These are phyloP conservation scores for Flaveria floridana DNA, from an alignment of 140 eudicot species.

Conservation along the genomic window DNA sequence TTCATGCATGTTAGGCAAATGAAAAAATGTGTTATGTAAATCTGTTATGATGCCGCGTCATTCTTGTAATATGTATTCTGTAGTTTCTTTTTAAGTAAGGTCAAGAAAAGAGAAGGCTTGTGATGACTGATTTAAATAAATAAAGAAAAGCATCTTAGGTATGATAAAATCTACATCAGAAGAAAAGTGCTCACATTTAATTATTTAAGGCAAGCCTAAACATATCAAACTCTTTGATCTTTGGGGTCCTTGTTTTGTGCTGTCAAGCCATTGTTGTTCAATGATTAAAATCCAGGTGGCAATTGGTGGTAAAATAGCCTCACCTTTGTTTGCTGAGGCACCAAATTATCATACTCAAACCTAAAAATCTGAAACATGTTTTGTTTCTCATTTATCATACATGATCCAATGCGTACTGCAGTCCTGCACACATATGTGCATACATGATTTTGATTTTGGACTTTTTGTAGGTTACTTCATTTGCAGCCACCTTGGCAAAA, in stretches of 20 bases:
- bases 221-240: not conserved
- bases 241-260: not conserved
- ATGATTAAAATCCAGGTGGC: not conserved
- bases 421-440: not conserved
- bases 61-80: not conserved
- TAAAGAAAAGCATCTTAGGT: not conserved
- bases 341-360: not conserved
- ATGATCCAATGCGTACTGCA: not conserved
- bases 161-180: not conserved
- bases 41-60: slow-evolving; percentile 2
- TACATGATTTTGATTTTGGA: slow-evolving; percentile 13
- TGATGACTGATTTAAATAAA: not conserved
- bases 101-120: not conserved
- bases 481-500: slow-evolving; percentile 83
- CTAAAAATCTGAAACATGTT: not conserved
- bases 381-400: not conserved
- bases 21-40: not conserved
- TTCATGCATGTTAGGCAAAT: not conserved
- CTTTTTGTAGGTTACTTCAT: slow-evolving; percentile 69
- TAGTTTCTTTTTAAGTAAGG: not conserved
- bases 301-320: not conserved
- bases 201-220: not conserved
- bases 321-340: not conserved
- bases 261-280: not conserved
- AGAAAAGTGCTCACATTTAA: not conserved